Percentiles rank a stretch among this genome's conserved stretches.
Conservation (phyloP, 2,329 filamentous ascomycete species). For the Penicillium olsonii region DNA sequence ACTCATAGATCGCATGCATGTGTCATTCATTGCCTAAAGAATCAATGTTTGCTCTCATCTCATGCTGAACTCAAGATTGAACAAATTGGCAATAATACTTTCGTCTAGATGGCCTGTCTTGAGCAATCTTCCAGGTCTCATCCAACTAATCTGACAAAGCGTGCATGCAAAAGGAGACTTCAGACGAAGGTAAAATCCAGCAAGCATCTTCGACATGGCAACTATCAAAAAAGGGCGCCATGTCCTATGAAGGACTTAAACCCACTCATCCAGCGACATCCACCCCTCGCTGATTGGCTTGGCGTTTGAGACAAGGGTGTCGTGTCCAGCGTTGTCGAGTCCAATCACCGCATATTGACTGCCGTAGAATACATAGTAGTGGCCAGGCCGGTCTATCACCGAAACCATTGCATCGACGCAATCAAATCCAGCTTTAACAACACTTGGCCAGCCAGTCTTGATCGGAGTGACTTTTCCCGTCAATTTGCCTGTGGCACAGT, state of each 20-base stretch:
- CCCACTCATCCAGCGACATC: not conserved
- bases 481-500: not conserved
- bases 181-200: too few species aligned
- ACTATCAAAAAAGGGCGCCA: not conserved
- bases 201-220: not conserved
- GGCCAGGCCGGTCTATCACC: not conserved
- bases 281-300: not conserved
- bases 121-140: too few species aligned
- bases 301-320: not conserved
- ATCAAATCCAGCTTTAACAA: conserved; percentile 4
- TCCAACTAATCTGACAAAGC: too few species aligned
- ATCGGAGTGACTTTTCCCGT: not conserved
- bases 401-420: not conserved
- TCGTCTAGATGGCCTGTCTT: too few species aligned
- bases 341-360: not conserved
- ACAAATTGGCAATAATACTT: too few species aligned
- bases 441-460: not conserved
- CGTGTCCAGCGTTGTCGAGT: not conserved
- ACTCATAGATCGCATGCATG: too few species aligned
- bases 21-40: too few species aligned
- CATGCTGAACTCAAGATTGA: too few species aligned
- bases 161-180: too few species aligned
- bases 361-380: not conserved
- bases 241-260: not conserved
- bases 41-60: too few species aligned